Evolutionary conservation across 345 rosid species (phyloP), one percentile per base, ranked within the genome.

Genomic region (Reutealis trisperma): DNA sequence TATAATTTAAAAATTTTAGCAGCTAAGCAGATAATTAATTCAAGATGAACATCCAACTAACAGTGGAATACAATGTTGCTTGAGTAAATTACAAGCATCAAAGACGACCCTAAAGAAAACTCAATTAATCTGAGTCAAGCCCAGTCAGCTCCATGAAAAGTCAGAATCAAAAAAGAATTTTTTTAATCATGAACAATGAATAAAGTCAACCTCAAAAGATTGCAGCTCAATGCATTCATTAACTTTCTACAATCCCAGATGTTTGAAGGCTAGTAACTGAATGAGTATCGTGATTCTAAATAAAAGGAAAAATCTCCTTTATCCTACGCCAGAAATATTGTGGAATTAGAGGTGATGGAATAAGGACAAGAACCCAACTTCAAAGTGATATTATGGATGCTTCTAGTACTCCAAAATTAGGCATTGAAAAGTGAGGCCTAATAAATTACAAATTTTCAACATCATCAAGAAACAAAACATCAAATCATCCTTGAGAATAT

Each of bases 391-490:
- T 66, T 21, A 42, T 19, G 52, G 42, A 9, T 42, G 27, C 49
- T 62, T 72, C 51, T 41, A 19, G 52, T 7, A 8, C 37, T 22
- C 65, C 41, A 22, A 58, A 67, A 72, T 14, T 19, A 42, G 45
- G 45, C 45, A 42, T 42, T 42, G 6, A 74, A n/a, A 69, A 21
- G 47, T 64, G 9, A 4, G 25, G 51, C 2, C 45, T 55, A 34
- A 70, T 44, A 45, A 45, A 70, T 51, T 4, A 25, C 49, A 72
- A 60, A 13, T 57, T 57, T 47, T 16, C 24, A 24, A 41, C 42
- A 16, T 51, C 22, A 69, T 54, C 42, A 63, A 70, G 62, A 57
- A 54, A 80, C 30, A 79, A 25, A 74, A 24, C 67, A 78, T 55
- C n/a, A 12, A 59, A 78, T 65, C 67, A 41, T 67, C 62, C 63